Evolutionary conservation across 495 filamentous ascomycete species (phyloP), one percentile per base, ranked within the genome.

Genomic region (Penicillium lividum): DNA sequence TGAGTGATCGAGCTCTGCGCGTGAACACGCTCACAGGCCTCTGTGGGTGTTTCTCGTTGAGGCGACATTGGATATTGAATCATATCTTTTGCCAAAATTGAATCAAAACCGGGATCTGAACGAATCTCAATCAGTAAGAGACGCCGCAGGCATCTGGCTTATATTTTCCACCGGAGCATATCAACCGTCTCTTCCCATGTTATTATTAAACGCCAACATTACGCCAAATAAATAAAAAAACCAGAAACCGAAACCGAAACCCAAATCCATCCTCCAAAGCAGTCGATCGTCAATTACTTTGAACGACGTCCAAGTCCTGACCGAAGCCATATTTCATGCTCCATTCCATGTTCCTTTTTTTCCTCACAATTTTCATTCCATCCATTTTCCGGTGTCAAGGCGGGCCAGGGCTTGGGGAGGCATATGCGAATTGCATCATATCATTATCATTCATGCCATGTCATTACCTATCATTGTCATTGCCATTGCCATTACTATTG

Each of bases 371-470:
- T 61, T 58, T 57, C 51, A 51, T 60, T 68, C 62, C 66, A 59
- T 65, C 47, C 63, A 61, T 53, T 60, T 59, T 59, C 40, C 54
- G 58, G 58, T 60, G 58, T 60, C 47, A 40, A 25, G 36, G 58
- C 44, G 30, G 31, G 46, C 46, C 29, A 7, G 45, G 25, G 46
- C 46, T 38, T 18, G 58, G 38, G 25, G 40, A 33, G 30, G 58
- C 48, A 60, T 60, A 46, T 60, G 58, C 58, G 43, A 51, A 57
- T 55, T 18, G 46, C 46, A 49, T 49, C 46, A 49, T 49, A 49
- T 46, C 43, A 46, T 46, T 46, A 46, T 46, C 50, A 53, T 48
- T 51, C 52, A 42, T 40, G 22, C 11, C 34, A 38, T 22, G 8
- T 25, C 51, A 53, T 57, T 48, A 45, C 33, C 49, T 33, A 48